Base-by-base conservation (phyloP, 73 alveolate species). In the Durusdinium trenchii region DNA sequence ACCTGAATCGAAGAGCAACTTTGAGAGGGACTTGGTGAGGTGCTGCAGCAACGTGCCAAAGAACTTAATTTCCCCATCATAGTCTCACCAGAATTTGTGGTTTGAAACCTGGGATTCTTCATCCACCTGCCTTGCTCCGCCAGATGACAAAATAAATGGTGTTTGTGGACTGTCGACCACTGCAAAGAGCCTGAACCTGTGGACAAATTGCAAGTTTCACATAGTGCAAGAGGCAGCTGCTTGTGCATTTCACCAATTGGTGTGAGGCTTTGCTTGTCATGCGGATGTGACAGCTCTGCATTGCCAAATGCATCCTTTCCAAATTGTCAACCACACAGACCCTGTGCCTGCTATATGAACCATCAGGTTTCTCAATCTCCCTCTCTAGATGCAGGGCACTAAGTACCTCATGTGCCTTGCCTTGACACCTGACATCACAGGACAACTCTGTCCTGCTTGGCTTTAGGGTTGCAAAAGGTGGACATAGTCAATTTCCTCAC, bases 81-180 rank as follows among this genome's bases (percentile, higher is more conserved):
- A 64, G 89, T 78, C 48, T 78, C 62, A 42, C 89, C 89, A 7
- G 89, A 42, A 43, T 78, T 43, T 35, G 89, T 78, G 64, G 64
- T 43, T 40, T 43, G 38, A 78, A 43, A 43, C 23, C 62, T 78
- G 7, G 89, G 89, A 51, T 36, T 73, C 6, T n/a, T 3, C 30
- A 73, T n/a, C n/a, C n/a, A 73, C 36, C 36, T 6, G 47, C 52
- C 84, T 73, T 73, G 84, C 4, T 12, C 51, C 3, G 84, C 43
- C 10, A 78, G 7, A 23, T 78, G 89, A 42, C 45, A 32, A 20
- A 40, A 6, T 42, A 78, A 40, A 43, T 78, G 89, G 48, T 78
- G 89, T 42, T 78, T 78, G 89, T 78, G 89, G n/a, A 78, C 62
- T 16, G 48, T 42, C 40, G 40, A 43, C 89, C 89, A 78, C 30